Evolutionary conservation across 2,329 filamentous ascomycete species (phyloP).

Genomic region (Venturiaceae sp.): DNA sequence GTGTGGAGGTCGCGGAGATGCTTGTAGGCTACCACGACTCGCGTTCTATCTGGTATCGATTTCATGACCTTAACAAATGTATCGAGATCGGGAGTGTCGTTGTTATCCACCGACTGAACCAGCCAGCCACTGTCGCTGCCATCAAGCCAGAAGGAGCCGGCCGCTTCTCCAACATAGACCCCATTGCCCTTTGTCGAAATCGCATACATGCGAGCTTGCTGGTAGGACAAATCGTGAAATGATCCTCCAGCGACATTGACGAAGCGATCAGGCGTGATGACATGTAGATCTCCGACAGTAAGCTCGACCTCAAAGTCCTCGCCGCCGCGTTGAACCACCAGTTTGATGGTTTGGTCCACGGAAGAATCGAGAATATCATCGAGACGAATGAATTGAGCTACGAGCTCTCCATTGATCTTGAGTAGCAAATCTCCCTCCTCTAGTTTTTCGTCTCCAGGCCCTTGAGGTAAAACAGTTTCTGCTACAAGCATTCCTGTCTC

Average conservation of each 20-base stretch:
- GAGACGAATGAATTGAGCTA: slow-evolving; percentile 85
- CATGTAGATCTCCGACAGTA: slow-evolving; percentile 79
- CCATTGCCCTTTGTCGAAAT: slow-evolving; percentile 69
- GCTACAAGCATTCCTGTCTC: slow-evolving; percentile 97
- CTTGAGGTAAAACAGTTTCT: slow-evolving; percentile 86
- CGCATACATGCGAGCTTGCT: slow-evolving; percentile 91
- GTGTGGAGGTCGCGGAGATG: slow-evolving; percentile 93
- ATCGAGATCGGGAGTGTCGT: slow-evolving; percentile 77
- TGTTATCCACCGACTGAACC: slow-evolving; percentile 84
- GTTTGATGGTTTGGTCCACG: slow-evolving; percentile 66
- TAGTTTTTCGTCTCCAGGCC: slow-evolving; percentile 76
- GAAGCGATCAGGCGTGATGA: slow-evolving; percentile 92
- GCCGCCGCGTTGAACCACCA: slow-evolving; percentile 82
- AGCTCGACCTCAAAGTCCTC: slow-evolving; percentile 79
- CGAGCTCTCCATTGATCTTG: slow-evolving; percentile 84
- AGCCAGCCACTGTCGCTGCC: slow-evolving; percentile 88
- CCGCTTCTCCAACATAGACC: slow-evolving; percentile 89
- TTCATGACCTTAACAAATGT: slow-evolving; percentile 89
- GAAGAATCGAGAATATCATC: slow-evolving; percentile 87
- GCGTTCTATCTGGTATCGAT: slow-evolving; percentile 66
- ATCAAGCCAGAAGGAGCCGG: slow-evolving; percentile 91
- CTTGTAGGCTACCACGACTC: slow-evolving; percentile 91
- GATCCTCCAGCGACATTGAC: slow-evolving; percentile 88
- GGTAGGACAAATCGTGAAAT: slow-evolving; percentile 95
- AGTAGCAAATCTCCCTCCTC: slow-evolving; percentile 91